These are phyloP conservation scores for Ustilago bromivora DNA, from an alignment of 1,284 basidiomycete genomes.

Conservation along the genomic window DNA sequence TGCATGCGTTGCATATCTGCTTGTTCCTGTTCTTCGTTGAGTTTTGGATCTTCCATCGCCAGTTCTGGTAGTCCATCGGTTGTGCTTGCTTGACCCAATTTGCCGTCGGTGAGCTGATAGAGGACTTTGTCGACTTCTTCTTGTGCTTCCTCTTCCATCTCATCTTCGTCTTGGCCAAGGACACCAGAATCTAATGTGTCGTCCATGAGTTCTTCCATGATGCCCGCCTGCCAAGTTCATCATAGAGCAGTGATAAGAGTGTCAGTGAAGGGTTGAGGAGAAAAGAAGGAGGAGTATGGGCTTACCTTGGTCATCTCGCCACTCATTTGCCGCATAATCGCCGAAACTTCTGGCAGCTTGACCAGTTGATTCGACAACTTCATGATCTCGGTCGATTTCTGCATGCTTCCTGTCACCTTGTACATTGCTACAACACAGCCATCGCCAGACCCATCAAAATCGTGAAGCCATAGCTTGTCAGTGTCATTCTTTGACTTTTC, in stretches of 20 bases:
- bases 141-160: slow-evolving; percentile 95
- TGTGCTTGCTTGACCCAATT: slow-evolving; percentile 71
- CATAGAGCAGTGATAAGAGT: background rate
- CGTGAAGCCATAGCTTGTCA: background rate
- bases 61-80: slow-evolving; percentile 59
- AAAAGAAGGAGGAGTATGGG: background rate
- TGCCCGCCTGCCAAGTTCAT: slow-evolving; percentile 65
- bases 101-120: slow-evolving; percentile 94
- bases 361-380: slow-evolving; percentile 92
- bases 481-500: too few relatives aligned
- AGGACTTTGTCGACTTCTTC: slow-evolving; percentile 97
- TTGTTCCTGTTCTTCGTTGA: slow-evolving; percentile 51
- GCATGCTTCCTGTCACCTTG: slow-evolving; percentile 95
- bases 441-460: background rate
- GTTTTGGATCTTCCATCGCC: slow-evolving; percentile 43
- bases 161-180: slow-evolving; percentile 81
- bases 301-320: slow-evolving; percentile 94
- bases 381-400: slow-evolving; percentile 99
- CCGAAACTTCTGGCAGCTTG: slow-evolving; percentile 90
- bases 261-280: background rate
- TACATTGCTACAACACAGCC: slow-evolving; percentile 80
- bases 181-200: slow-evolving; percentile 71
- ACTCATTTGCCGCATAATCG: slow-evolving; percentile 95
- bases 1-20: slow-evolving; percentile 67
- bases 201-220: slow-evolving; percentile 72